Evolutionary conservation across 176 grass and related monocot species (phyloP).

Genomic region (Zoysia pacifica): DNA sequence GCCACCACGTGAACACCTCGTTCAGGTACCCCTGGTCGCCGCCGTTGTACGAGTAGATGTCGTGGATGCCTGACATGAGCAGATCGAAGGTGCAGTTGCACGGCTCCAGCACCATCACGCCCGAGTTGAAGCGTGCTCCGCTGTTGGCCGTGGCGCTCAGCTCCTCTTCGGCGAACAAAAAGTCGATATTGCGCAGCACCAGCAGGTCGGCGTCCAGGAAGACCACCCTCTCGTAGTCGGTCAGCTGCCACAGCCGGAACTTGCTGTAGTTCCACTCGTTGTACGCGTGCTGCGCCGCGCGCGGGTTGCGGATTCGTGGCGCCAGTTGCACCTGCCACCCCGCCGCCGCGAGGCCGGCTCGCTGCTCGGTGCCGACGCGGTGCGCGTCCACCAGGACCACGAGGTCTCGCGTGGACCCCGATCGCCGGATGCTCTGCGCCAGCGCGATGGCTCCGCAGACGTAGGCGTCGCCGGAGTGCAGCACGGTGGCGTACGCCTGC

Average conservation of each 20-base stretch:
- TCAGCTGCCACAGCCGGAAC: conserved; percentile 87
- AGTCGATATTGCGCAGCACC: conserved; percentile 65
- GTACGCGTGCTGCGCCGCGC: conserved; percentile 50
- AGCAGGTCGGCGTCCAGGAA: conserved; percentile 82
- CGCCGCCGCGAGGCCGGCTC: conserved; percentile 44
- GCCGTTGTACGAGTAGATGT: conserved; percentile 83
- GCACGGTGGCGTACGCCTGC: conserved; percentile 68
- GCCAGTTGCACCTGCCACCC: conserved; percentile 61
- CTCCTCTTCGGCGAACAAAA: conserved; percentile 52
- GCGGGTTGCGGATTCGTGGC: conserved; percentile 68
- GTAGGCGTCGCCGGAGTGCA: conserved; percentile 65
- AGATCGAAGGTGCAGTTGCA: conserved; percentile 70
- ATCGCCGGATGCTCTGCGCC: conserved; percentile 69
- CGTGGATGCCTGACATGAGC: conserved; percentile 58
- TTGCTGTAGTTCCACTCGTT: conserved; percentile 97
- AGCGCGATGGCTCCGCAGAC: conserved; percentile 75
- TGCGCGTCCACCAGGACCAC: conserved; percentile 61
- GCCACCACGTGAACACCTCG: conserved; percentile 97
- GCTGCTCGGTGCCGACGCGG: conserved; percentile 44
- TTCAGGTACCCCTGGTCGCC: conserved; percentile 96
- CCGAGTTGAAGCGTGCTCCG: conserved; percentile 67
- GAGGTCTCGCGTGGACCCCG: conserved; percentile 62
- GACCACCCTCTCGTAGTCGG: conserved; percentile 67
- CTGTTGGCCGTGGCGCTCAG: conserved; percentile 61
- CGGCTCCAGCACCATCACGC: conserved; percentile 76